Percentiles rank a stretch among this genome's conserved stretches.
Evolutionary conservation across 306 rosid species (phyloP).

Genomic region (Trifolium dubium): DNA sequence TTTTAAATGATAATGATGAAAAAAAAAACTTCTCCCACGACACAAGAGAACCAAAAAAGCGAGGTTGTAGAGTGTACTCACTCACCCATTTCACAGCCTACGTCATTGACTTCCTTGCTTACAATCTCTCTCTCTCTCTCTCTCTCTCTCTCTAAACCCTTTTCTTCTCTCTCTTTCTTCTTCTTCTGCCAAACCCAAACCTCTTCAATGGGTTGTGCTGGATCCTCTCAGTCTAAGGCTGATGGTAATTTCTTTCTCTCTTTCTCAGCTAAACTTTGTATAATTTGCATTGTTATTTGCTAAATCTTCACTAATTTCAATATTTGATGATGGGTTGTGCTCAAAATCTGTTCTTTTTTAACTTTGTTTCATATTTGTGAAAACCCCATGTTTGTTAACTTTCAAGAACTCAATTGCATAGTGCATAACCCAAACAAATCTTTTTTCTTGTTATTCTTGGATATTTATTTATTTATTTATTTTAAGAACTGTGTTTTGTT

Average conservation of each 20-base stretch:
- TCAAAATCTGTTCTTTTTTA: slow-evolving; percentile 21
- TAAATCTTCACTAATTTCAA: slow-evolving; percentile 29
- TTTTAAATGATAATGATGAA: not conserved
- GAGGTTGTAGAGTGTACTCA: not conserved
- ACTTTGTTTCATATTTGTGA: not conserved
- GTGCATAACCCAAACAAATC: not conserved
- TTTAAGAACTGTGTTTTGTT: slow-evolving; percentile 8
- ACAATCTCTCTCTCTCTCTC: not conserved
- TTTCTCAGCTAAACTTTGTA: slow-evolving; percentile 4
- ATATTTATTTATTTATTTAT: not conserved
- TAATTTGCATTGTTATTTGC: slow-evolving; percentile 41
- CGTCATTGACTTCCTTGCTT: slow-evolving; percentile 38
- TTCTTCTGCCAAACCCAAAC: not conserved
- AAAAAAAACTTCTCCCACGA: not conserved
- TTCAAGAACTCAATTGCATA: not conserved
- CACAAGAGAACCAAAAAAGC: not conserved
- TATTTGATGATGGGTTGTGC: not conserved
- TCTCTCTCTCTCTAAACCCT: too few relatives aligned
- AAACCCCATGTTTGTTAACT: not conserved
- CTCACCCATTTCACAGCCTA: not conserved
- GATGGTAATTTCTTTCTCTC: slow-evolving; percentile 62
- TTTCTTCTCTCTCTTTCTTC: not conserved
- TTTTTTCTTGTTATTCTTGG: not conserved
- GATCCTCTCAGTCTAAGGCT: slow-evolving; percentile 80
- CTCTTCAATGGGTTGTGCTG: slow-evolving; percentile 82